These are phyloP conservation scores for Candida argentea DNA, from an alignment of 805 yeast genomes.

Conservation along the genomic window DNA sequence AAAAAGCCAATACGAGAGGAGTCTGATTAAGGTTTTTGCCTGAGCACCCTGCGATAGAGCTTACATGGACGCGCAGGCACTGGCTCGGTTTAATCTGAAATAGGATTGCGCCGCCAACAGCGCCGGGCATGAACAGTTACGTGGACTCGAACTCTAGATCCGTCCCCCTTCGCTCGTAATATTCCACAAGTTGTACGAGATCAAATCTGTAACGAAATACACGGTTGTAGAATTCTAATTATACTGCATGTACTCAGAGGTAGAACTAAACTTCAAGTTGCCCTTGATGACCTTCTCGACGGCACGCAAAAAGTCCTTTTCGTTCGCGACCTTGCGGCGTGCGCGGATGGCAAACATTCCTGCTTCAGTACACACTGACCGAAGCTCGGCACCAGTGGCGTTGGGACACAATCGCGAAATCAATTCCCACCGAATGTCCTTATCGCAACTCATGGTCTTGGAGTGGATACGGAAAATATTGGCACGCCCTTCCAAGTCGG, in stretches of 20 bases:
- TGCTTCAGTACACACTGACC: conserved; percentile 98
- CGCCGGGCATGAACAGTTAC: too few relatives aligned
- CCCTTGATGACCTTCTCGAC: conserved; percentile 99
- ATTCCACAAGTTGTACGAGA: neutral
- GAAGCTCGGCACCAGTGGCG: conserved; percentile 96
- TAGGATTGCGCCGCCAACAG: too few relatives aligned
- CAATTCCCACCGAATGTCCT: conserved; percentile 97
- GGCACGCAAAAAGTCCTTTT: conserved; percentile 94
- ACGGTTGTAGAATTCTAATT: conserved; percentile 41
- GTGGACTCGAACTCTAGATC: too few relatives aligned
- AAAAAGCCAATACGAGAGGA: neutral
- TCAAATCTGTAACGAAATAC: too few relatives aligned
- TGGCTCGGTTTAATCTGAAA: too few relatives aligned
- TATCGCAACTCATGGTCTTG: conserved; percentile 94
- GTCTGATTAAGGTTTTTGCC: too few relatives aligned
- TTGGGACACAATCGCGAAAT: conserved; percentile 96
- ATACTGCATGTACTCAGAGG: conserved; percentile 98
- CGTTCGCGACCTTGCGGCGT: conserved; percentile 95
- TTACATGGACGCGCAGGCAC: too few relatives aligned
- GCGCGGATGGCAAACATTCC: conserved; percentile 99
- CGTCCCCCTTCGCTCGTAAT: too few relatives aligned
- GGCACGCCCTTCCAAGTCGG: conserved; percentile 96
- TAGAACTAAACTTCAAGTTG: conserved; percentile 92
- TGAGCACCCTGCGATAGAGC: too few relatives aligned
- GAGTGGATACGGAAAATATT: conserved; percentile 96